These are phyloP conservation scores for Neofusicoccum sp. DNA, from an alignment of 2,329 filamentous ascomycete species.

Conservation along the genomic window DNA sequence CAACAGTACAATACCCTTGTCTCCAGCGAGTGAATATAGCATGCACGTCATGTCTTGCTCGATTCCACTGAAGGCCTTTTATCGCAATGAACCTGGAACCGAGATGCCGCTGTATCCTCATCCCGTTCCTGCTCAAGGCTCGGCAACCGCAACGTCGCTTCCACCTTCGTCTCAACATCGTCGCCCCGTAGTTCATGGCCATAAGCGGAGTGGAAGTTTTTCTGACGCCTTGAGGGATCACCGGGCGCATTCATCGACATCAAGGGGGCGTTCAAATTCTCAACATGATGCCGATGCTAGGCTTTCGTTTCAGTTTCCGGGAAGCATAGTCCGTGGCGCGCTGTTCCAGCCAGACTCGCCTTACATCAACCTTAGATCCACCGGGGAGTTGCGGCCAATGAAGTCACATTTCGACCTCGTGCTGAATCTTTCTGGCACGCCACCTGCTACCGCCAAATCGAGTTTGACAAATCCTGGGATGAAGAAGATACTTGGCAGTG, in stretches of 20 bases:
- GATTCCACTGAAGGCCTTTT: conserved; percentile 48
- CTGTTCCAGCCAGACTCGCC: conserved; percentile 80
- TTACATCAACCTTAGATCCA: conserved; percentile 63
- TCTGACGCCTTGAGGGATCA: conserved; percentile 80
- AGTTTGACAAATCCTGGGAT: conserved; percentile 69
- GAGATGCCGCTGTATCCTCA: conserved; percentile 45
- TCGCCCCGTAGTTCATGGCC: conserved; percentile 46
- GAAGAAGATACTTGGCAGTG: conserved; percentile 82
- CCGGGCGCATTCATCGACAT: conserved; percentile 35
- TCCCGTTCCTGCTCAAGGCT: conserved; percentile 30
- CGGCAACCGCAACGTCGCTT: background rate
- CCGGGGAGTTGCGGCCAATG: conserved; percentile 31
- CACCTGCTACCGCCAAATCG: conserved; percentile 16
- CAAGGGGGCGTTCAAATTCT: background rate
- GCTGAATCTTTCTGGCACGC: conserved; percentile 30
- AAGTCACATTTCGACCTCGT: conserved; percentile 38
- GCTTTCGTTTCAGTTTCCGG: conserved; percentile 61
- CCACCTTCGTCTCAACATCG: conserved; percentile 29
- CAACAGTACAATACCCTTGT: conserved; percentile 40
- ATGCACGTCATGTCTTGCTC: conserved; percentile 63
- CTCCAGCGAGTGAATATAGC: conserved; percentile 54
- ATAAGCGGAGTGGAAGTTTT: conserved; percentile 86
- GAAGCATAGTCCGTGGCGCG: conserved; percentile 85
- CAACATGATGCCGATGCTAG: background rate
- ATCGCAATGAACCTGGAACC: conserved; percentile 37